These are phyloP conservation scores for Exophiala spinifera DNA, from an alignment of 2,329 filamentous ascomycete genomes.

Conservation along the genomic window DNA sequence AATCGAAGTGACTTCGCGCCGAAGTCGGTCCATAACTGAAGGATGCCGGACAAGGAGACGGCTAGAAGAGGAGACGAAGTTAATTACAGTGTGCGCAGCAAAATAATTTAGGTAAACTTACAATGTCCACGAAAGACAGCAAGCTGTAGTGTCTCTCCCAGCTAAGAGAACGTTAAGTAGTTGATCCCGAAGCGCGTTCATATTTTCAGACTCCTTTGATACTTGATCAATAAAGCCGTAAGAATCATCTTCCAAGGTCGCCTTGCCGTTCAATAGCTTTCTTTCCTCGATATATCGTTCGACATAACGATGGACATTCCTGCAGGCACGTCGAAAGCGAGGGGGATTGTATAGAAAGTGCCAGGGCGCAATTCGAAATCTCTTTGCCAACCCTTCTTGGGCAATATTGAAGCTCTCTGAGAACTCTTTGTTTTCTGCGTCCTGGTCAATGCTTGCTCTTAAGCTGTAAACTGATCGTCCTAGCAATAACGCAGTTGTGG, in stretches of 20 bases:
- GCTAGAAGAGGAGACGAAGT: constrained; percentile 32
- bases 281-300: constrained; percentile 15
- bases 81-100: too few species aligned
- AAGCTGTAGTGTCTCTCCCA: constrained; percentile 35
- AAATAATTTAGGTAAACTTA: neutral
- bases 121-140: constrained; percentile 22
- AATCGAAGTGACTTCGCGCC: neutral
- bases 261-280: constrained; percentile 6
- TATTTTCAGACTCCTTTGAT: neutral
- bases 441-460: constrained; percentile 16
- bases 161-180: constrained; percentile 28
- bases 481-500: constrained; percentile 40
- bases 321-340: constrained; percentile 15
- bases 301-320: constrained; percentile 14
- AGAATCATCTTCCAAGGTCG: neutral
- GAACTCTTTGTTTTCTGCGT: constrained; percentile 23
- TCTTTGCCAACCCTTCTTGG: constrained; percentile 25
- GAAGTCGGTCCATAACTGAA: neutral
- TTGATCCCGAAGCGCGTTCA: constrained; percentile 28
- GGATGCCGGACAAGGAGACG: constrained; percentile 25
- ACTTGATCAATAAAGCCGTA: constrained; percentile 4
- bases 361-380: constrained; percentile 16
- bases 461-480: constrained; percentile 16
- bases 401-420: constrained; percentile 29
- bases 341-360: constrained; percentile 15